Evolutionary conservation across 2,329 filamentous ascomycete genomes (phyloP), one percentile per base, ranked within the genome.

Genomic region (Coniochaeta sp.): DNA sequence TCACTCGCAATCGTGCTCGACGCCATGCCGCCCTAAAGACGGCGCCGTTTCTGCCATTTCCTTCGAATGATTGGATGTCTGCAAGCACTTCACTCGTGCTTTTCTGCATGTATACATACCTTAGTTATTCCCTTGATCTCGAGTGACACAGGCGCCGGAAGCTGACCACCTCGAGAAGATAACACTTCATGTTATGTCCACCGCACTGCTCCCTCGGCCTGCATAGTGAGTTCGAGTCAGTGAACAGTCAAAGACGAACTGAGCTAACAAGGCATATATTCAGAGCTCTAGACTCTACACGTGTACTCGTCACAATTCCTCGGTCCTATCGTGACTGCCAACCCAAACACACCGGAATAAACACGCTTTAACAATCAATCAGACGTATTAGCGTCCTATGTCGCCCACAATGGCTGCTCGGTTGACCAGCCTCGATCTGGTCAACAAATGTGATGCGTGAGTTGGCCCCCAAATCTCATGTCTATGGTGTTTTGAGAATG

Each of bases 381-480:
- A 2, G 38, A 47, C n/a, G 22, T 43, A n/a, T 54, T 28, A 47
- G 43, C 43, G 43, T 24, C 43, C 9, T 12, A 52, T 36, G 54
- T 38, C 54, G 34, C 54, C 31, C 31, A 34, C 54, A 24, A 59
- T 59, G 40, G 57, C 57, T 19, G 43, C 64, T 8, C 60, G 64
- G 12, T 59, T 73, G 36, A 73, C 70, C 38, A 80, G 79, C 66
- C 69, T 85, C 12, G 83, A 86, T 60, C 71, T 86, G 26, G 72
- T 84, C 61, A 74, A 78, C 61, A 77, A 80, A 59, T 80, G 79
- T 59, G 83, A 86, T 74, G 75, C 71, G 83, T 87, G 71, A 73
- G 80, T 74, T 55, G 54, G 34, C 11, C 31, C 17, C 43, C 38
- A 50, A 16, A 54, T 50, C 19, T 50, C 26, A 31, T 44, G 40